Evolutionary conservation across 768 basidiomycete species (phyloP), one percentile per base, ranked within the genome.

Genomic region (Pisolithus orientalis): DNA sequence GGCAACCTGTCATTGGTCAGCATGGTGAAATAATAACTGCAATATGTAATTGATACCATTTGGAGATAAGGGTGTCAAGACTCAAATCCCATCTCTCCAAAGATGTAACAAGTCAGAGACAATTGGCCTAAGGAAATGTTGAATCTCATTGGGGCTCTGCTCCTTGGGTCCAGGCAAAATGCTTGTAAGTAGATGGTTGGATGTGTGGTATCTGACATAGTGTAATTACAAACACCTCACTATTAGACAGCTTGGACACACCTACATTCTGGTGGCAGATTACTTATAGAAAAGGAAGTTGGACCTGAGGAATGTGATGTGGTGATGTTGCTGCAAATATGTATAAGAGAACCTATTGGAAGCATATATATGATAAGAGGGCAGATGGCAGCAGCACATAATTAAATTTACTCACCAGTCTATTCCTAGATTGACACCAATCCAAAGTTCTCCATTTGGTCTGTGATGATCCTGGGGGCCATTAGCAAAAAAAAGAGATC

Each of bases 281-380:
- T 71, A 28, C 63, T 55, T 8, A 73, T 55, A 17, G 57, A 67
- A 38, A 67, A 68, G 0, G 69, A 74, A 40, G 66, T 68, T 0
- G 68, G 70, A 40, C 65, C 61, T 14, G 66, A 72, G 0, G 68
- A 59, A 45, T 73, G 69, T 0, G 69, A 72, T 2, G 71, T 67
- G 1, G 69, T 58, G 43, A 71, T 70, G 10, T 63, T 62, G 52
- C 68, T 68, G 1, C 61, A 61, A 0, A 70, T 53, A 44, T 72
- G 70, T 0, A 29, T 29, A 7, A 29, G 68, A 71, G 50, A 72
- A 70, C 69, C 70, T 70, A 39, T 44, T 40, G 28, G 7, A 4
- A 29, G 7, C 28, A 29, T 4, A 29, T 29, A 29, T 4, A 29
- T n/a, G n/a, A n/a, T n/a, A n/a, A n/a, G n/a, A n/a, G n/a, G n/a